Conservation (phyloP, 768 basidiomycete genomes). For the Ephemerocybe angulata region DNA sequence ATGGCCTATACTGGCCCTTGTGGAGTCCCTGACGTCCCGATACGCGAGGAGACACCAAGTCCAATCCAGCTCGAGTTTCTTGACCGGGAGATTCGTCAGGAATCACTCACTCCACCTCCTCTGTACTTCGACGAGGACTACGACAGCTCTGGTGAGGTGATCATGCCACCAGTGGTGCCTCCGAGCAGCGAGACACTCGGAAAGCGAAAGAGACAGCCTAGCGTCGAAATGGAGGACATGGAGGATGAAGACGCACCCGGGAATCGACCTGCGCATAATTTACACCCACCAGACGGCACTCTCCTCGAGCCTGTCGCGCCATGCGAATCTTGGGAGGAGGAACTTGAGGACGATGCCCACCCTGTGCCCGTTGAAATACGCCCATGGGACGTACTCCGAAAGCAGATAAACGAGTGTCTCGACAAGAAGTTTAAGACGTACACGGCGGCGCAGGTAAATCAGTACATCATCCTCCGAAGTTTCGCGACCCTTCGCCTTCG, state of each 20-base stretch:
- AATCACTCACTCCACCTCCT: not conserved
- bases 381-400: conserved; percentile 19
- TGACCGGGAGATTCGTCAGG: not conserved
- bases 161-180: not conserved
- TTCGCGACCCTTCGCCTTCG: conserved; percentile 34
- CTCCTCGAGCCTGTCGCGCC: not conserved
- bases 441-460: conserved; percentile 23
- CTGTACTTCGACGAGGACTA: not conserved
- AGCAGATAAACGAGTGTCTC: conserved; percentile 20
- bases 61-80: not conserved
- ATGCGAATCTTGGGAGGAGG: conserved; percentile 3
- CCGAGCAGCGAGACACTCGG: not conserved
- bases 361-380: not conserved
- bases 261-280: not conserved
- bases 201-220: not conserved
- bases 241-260: not conserved
- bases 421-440: conserved; percentile 20
- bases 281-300: not conserved
- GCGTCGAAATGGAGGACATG: not conserved
- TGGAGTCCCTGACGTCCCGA: not conserved
- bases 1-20: not conserved
- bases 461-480: conserved; percentile 27
- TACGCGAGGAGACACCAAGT: not conserved
- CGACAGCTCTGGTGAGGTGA: not conserved
- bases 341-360: not conserved